Evolutionary conservation across 495 filamentous ascomycete species (phyloP), one percentile per base, ranked within the genome.

Genomic region (Daldinia vernicosa): DNA sequence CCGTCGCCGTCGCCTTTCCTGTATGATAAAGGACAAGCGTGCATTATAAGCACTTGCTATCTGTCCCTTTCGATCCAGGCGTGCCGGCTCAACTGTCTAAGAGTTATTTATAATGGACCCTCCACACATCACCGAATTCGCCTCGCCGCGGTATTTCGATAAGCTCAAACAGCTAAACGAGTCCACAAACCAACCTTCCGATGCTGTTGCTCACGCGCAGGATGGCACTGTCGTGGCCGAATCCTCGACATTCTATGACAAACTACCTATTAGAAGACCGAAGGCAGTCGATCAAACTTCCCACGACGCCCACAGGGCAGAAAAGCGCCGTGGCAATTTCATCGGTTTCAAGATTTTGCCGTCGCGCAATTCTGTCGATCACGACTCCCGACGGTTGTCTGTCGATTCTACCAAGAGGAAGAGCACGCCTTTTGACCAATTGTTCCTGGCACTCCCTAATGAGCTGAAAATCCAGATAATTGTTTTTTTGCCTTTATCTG

Each of bases 401-500:
- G 45, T 39, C 43, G 75, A 77, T n/a, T 39, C 63, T 52, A 35
- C 66, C 22, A 70, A 58, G 35, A 77, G 40, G 62, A 76, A 66
- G 58, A 74, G 75, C 28, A 32, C 76, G 0, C 78, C 82, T 7
- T 83, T 88, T 27, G 81, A 85, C 58, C 80, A 84, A 58, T 76
- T 85, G n/a, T 86, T 88, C 63, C 70, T 81, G 11, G 72, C 75
- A 24, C 75, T 88, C 4, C 86, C 86, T 24, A 85, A 82, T 64
- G 86, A 88, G 69, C 70, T 88, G 54, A 86, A 87, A 74, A 80
- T 85, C 6, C 84, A 87, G 63, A 84, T 88, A 64, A 83, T 88
- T 52, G 80, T 84, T 11, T 83, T 84, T 2, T 79, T 88, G 24
- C 84, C 86, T 8, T 80, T 88, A 55, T 84, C 82, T 3, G 82